These are phyloP conservation scores for Globisporangium polare DNA, from an alignment of 352 stramenopile genomes.

Conservation along the genomic window DNA sequence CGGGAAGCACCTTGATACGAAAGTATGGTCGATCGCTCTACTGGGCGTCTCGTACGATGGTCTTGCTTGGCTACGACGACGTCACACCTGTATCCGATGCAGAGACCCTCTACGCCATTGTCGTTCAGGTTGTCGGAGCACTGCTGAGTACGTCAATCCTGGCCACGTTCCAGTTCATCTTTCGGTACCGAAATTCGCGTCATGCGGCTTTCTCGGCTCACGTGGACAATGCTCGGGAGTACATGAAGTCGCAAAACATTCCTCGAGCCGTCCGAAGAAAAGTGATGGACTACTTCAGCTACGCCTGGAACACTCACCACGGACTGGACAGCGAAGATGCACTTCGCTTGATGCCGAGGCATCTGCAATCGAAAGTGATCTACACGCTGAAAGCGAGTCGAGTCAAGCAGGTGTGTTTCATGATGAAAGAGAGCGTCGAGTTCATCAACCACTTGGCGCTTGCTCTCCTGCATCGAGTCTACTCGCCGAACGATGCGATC, in stretches of 20 bases:
- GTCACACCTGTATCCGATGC: conserved; percentile 51
- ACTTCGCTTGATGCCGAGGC: conserved; percentile 52
- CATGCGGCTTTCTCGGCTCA: conserved; percentile 48
- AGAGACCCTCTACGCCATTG: conserved; percentile 52
- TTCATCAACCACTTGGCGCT: conserved; percentile 64
- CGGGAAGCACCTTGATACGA: conserved; percentile 28
- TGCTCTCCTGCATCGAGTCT: conserved; percentile 43
- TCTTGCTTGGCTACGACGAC: conserved; percentile 61
- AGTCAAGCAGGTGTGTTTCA: conserved; percentile 63
- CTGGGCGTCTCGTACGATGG: conserved; percentile 53
- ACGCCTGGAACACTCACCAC: conserved; percentile 60
- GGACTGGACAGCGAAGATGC: conserved; percentile 56
- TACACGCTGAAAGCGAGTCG: conserved; percentile 61
- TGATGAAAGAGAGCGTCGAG: conserved; percentile 65
- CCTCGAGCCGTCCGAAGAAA: conserved; percentile 40
- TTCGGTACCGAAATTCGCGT: conserved; percentile 53
- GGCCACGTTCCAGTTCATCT: conserved; percentile 69
- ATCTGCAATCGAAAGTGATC: conserved; percentile 60
- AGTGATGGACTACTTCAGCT: conserved; percentile 63
- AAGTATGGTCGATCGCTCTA: conserved; percentile 64
- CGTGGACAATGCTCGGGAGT: conserved; percentile 65
- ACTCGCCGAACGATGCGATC: conserved; percentile 55
- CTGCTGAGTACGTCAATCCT: conserved; percentile 56
- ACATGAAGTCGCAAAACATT: conserved; percentile 69
- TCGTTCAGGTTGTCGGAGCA: conserved; percentile 43